A percentile compares a stretch with the other conserved stretches of the same genome.
These are phyloP conservation scores for Erodium chrysanthum DNA, from an alignment of 441 rosid genomes.

Conservation along the genomic window DNA sequence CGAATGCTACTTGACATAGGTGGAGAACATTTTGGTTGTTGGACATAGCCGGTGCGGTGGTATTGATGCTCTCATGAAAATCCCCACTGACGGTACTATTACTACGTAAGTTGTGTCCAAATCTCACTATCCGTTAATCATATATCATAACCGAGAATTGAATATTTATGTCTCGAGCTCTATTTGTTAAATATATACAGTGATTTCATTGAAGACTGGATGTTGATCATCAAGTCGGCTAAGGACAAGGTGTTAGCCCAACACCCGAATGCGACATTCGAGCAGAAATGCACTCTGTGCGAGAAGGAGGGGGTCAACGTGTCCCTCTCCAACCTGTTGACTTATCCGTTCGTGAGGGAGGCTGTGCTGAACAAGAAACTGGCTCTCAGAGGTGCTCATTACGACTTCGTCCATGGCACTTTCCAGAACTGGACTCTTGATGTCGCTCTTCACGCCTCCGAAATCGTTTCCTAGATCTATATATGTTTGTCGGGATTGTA, in stretches of 20 bases:
- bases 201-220: conserved; percentile 85
- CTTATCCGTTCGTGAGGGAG: conserved; percentile 83
- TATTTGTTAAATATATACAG: conserved; percentile 23
- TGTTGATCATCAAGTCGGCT: conserved; percentile 60
- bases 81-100: conserved; percentile 59
- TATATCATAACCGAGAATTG: too few species aligned
- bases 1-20: conserved; percentile 28
- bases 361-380: conserved; percentile 43
- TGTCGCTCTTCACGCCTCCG: neutral
- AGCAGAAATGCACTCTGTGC: conserved; percentile 56
- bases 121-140: too few species aligned
- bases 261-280: conserved; percentile 28
- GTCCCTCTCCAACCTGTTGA: conserved; percentile 72
- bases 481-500: too few species aligned
- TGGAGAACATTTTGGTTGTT: conserved; percentile 73
- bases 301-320: conserved; percentile 98
- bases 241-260: conserved; percentile 57
- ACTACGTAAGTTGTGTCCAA: conserved; percentile 26
- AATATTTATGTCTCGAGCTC: too few species aligned
- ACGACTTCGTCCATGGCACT: conserved; percentile 62
- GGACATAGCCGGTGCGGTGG: conserved; percentile 97
- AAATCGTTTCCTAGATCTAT: neutral
- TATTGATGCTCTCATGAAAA: conserved; percentile 77
- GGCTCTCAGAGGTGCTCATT: conserved; percentile 67
- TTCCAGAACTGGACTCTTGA: conserved; percentile 82